These are phyloP conservation scores for Conringia planisiliqua DNA, from an alignment of 345 rosid species.

Conservation along the genomic window DNA sequence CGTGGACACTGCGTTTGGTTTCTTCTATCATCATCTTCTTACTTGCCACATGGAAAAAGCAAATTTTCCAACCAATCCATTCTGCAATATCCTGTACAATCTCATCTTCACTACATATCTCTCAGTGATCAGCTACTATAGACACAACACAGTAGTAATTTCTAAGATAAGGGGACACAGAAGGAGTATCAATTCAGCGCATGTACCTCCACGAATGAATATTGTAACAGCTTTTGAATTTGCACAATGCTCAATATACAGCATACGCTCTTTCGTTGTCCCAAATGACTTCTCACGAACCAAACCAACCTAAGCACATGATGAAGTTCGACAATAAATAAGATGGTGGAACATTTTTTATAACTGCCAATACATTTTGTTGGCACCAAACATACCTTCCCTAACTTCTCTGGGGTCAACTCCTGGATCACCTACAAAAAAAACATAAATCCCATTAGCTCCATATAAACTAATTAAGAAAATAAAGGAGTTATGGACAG, in stretches of 20 bases:
- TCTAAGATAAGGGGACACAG: not conserved
- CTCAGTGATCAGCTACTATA: not conserved
- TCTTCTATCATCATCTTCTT: constrained; percentile 98
- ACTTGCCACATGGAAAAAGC: constrained; percentile 36
- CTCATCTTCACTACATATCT: not conserved
- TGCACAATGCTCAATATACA: constrained; percentile 60
- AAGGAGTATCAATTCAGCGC: not conserved
- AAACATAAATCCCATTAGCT: not conserved
- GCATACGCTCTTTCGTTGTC: constrained; percentile 55
- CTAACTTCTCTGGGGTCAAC: constrained; percentile 88
- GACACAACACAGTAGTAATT: not conserved
- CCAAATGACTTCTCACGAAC: constrained; percentile 60
- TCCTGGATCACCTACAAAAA: constrained; percentile 85
- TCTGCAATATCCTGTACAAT: not conserved
- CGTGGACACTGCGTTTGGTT: constrained; percentile 93
- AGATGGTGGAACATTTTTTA: not conserved
- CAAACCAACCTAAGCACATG: constrained; percentile 55
- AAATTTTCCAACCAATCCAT: not conserved
- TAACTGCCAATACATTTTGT: not conserved
- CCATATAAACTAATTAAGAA: not conserved
- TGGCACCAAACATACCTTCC: constrained; percentile 50
- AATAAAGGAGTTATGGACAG: not conserved
- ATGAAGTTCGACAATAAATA: not conserved
- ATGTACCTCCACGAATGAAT: constrained; percentile 90
- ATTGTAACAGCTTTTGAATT: constrained; percentile 63